Evolutionary conservation across 345 rosid genomes (phyloP), one percentile per base, ranked within the genome.

Genomic region (Acer saccharum): DNA sequence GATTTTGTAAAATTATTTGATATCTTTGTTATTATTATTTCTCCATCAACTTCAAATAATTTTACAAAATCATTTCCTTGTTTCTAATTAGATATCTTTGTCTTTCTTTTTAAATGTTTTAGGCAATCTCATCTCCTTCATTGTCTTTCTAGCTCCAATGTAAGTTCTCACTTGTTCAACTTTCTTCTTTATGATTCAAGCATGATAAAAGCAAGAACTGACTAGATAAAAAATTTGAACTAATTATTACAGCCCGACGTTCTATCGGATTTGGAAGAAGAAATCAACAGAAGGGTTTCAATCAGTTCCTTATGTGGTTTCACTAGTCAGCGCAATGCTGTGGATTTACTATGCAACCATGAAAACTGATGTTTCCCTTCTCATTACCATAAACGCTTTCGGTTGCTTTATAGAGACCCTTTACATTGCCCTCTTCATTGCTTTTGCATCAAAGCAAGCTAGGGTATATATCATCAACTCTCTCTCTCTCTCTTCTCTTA

Each of bases 251-350:
- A 93, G 97, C 68, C 91, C 97, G 78, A 91, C 97, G 12, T 91
- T 91, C 75, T 73, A 80, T 27, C 84, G 90, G 80, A 81, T 93
- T 6, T 82, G 80, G 69, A 93, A 86, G 90, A 88, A 86, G 82
- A 93, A 93, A 84, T 87, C 91, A n/a, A 90, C 94, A 4, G 90
- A 93, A 86, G 97, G 87, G 29, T 93, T 91, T 69, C 90, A 90
- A 39, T 88, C 94, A 61, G 64, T 90, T 58, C 97, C 97, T 0
- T 93, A 91, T 62, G 78, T 86, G 71, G 90, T 85, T 11, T 86
- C 91, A 13, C 83, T 93, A 52, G 89, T 91, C 81, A 91, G 91
- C 76, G 88, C 95, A 23, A 87, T 87, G 93, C 79, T 89, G 54
- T 89, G 87, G 86, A 85, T 91, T 5, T 89, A 88, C 75, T 93